Base-by-base conservation (phyloP, 225 moss, liverwort and hornwort genomes). In the Sphagnum tenellum region DNA sequence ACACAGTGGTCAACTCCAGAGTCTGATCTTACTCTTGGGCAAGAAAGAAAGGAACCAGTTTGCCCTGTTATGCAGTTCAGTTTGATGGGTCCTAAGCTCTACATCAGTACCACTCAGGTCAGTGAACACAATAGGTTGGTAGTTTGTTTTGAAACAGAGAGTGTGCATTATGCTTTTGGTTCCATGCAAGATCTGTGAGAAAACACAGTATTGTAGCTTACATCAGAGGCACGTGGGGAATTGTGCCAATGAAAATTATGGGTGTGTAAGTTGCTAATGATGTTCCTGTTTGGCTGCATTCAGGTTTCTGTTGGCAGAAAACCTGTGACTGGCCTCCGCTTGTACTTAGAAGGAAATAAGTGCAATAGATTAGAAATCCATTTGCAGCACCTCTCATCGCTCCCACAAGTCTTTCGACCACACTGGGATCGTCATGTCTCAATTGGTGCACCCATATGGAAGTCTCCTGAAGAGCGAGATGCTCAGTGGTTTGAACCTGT, bases 401-500 rank as follows among this genome's bases (percentile, higher is more conserved):
- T 90, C 58, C 93, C 93, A 50, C 73, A 75, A 49, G 71, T 88
- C 55, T 70, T 94, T 47, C 84, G 86, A 71, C 82, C 84, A 4
- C 80, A 81, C 70, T 94, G 93, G 93, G 88, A 90, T 68, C 74
- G 73, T 5, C 80, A 88, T 73, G 71, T 94, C 66, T 79, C 88
- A 5, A 85, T 84, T 66, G 89, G 88, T 56, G 71, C 80, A 59
- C 73, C 85, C 44, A 69, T 76, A 53, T 89, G 90, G 90, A 94
- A 82, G 66, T 82, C 82, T 74, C 93, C 93, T 9, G 89, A 94
- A 67, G 86, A 89, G 79, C 83, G 84, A 56, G 93, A 94, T 60
- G 86, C 78, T 11, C 83, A 86, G 66, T 94, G 93, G 93, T 86
- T 94, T 76, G 88, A 89, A 78, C 88, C 93, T 48, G 93, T 94